Evolutionary conservation across 148 eudicot species (phyloP), one percentile per base, ranked within the genome.

Genomic region (Chenopodium suecicum): DNA sequence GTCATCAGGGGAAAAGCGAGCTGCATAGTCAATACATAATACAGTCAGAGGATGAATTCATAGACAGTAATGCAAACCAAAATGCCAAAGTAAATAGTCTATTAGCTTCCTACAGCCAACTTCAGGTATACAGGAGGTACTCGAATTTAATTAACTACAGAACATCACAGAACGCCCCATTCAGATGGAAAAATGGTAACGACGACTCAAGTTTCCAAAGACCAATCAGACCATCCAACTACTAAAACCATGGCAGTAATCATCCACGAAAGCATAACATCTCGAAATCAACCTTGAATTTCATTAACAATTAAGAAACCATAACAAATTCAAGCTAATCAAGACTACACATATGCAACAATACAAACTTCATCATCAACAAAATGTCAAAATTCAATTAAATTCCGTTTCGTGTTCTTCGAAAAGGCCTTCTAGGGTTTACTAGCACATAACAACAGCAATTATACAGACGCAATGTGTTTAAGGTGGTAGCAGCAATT

Each of bases 1-100:
- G 86, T 95, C 99, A 87, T 95, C 99, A 0, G 99, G 99, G n/a
- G 99, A 95, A 82, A 95, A 95, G 7, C 99, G 99, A 83, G 99
- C 99, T 95, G 90, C 85, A 86, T 1, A 50, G 20, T 27, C 0
- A 17, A 63, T 34, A 66, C 73, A 71, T 37, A 14, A 80, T 14
- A 34, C 19, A 34, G 52, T 76, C 58, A 71, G 74, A 70, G 41
- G 46, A 47, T 5, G 74, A 6, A 75, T 4, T 41, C 19, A 82
- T 46, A 0, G 1, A 60, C 37, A 11, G 31, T 1, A 2, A 5
- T 23, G 7, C n/a, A 46, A 47, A 20, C 31, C 34, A 52, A 13
- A 31, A 68, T 22, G 31, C 20, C 9, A 3, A 14, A 31, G 32
- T 50, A 54, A 32, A 78, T 72, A 8, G 1, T 20, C 66, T 31